Conservation (phyloP, 495 filamentous ascomycete genomes). For the Penicillium ochrochloron region DNA sequence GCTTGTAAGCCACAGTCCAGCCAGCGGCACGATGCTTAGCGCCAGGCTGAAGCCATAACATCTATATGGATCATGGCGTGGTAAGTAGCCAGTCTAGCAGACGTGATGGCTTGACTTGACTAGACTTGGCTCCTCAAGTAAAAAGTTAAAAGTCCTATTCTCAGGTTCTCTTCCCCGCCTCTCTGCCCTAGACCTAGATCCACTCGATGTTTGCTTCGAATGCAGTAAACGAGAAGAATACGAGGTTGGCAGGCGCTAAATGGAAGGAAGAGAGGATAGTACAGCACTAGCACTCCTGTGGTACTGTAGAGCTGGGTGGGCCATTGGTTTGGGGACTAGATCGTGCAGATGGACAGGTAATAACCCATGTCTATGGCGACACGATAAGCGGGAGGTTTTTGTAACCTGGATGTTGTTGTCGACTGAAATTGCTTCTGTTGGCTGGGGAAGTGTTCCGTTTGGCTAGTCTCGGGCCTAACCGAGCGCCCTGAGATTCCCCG, state of each 20-base stretch:
- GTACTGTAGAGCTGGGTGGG: neutral
- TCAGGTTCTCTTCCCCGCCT: neutral
- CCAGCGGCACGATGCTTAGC: neutral
- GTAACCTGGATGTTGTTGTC: neutral
- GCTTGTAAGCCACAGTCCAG: neutral
- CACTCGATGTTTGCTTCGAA: slow-evolving; percentile 4
- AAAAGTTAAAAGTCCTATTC: neutral
- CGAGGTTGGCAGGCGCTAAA: neutral
- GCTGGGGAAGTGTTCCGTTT: slow-evolving; percentile 23
- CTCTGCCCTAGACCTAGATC: slow-evolving; percentile 6
- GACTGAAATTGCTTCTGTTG: neutral
- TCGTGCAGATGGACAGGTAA: slow-evolving; percentile 16
- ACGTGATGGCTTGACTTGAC: neutral
- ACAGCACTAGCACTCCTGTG: neutral
- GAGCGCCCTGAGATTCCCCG: neutral
- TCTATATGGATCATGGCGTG: neutral
- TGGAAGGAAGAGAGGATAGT: neutral
- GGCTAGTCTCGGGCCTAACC: slow-evolving; percentile 5
- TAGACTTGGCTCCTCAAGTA: neutral
- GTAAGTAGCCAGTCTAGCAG: neutral
- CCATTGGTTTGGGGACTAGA: slow-evolving; percentile 7
- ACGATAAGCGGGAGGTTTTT: neutral
- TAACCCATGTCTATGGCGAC: neutral
- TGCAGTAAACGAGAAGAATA: neutral
- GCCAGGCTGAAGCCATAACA: neutral